Conservation (phyloP, 805 yeast species). For the Monosporozyma unispora region DNA sequence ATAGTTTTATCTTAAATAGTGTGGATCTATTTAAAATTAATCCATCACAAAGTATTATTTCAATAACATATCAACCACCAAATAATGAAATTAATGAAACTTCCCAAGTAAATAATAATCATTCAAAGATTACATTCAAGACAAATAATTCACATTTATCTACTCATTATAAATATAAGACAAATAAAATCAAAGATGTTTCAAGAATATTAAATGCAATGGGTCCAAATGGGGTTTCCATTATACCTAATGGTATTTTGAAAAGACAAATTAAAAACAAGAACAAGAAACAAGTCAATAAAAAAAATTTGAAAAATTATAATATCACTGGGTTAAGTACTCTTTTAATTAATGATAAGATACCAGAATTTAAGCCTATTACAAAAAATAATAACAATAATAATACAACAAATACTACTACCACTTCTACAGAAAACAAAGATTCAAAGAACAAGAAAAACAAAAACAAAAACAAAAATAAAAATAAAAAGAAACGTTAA, state of each 20-base stretch:
- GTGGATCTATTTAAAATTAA: slow-evolving; percentile 36
- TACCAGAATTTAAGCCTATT: slow-evolving; percentile 19
- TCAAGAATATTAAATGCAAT: slow-evolving; percentile 62
- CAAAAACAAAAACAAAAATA: slow-evolving; percentile 20
- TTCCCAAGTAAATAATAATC: slow-evolving; percentile 1
- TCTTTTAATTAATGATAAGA: slow-evolving; percentile 23
- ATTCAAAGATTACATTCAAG: slow-evolving; percentile 36
- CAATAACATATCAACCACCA: slow-evolving; percentile 33
- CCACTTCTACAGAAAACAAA: slow-evolving; percentile 1
- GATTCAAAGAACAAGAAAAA: slow-evolving; percentile 19
- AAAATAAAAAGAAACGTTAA: slow-evolving; percentile 24
- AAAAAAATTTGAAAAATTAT: slow-evolving; percentile 4
- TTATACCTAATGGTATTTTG: slow-evolving; percentile 19
- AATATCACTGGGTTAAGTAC: slow-evolving; percentile 17
- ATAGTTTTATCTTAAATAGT: slow-evolving; percentile 35
- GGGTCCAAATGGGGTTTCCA: slow-evolving; percentile 56
- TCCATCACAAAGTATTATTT: slow-evolving; percentile 29
- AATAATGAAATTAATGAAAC: neutral
- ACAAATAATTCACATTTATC: slow-evolving; percentile 60
- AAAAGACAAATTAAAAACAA: slow-evolving; percentile 3
- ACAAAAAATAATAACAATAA: neutral
- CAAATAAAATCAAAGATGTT: slow-evolving; percentile 62
- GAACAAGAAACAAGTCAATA: slow-evolving; percentile 4
- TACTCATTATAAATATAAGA: slow-evolving; percentile 46
- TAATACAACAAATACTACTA: neutral